Percentiles rank a stretch among this genome's conserved stretches.
phyloP scores from a whole-genome alignment of 2,329 filamentous ascomycete genomes.

The Hypoxylon sp. region DNA sequence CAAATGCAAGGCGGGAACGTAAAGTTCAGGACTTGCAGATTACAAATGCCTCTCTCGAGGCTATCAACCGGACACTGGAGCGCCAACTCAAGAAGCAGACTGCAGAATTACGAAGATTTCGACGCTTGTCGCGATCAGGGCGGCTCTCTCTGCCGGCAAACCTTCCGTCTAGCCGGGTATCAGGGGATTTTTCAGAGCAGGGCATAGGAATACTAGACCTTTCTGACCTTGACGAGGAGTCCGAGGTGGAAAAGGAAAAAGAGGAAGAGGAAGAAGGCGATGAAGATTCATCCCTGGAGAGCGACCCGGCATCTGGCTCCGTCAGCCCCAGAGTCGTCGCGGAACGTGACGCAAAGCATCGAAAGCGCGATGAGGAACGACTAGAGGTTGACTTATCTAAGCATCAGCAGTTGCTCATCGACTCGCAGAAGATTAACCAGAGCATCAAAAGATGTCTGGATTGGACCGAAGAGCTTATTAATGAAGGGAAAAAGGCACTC shows the following conservation, averaged over 20 bases:
- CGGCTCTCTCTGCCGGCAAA: conserved; percentile 72
- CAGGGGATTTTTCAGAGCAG: conserved; percentile 58
- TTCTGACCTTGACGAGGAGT: conserved; percentile 65
- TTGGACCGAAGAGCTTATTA: conserved; percentile 91
- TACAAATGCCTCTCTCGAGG: conserved; percentile 92
- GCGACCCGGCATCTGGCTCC: conserved; percentile 55
- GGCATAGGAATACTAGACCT: conserved; percentile 59
- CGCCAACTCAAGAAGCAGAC: conserved; percentile 92
- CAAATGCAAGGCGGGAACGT: conserved; percentile 89
- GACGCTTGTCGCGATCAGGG: conserved; percentile 86
- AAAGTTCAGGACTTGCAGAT: conserved; percentile 98
- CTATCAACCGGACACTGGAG: conserved; percentile 94
- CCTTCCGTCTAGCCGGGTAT: conserved; percentile 59
- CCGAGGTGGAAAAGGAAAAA: conserved; percentile 50
- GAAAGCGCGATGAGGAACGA: conserved; percentile 82
- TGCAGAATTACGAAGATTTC: conserved; percentile 85
- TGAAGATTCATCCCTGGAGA: conserved; percentile 64
- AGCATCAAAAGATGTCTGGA: conserved; percentile 89
- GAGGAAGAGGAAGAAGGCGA: conserved; percentile 59
- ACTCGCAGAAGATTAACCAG: conserved; percentile 95
- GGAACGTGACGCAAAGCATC: conserved; percentile 63
- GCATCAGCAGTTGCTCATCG: conserved; percentile 87
- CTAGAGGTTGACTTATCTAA: conserved; percentile 87
- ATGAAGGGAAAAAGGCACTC: conserved; percentile 87
- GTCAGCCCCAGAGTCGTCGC: conserved; percentile 57